Evolutionary conservation across 352 stramenopile genomes (phyloP).

Genomic region (Peronospora belbahrii): DNA sequence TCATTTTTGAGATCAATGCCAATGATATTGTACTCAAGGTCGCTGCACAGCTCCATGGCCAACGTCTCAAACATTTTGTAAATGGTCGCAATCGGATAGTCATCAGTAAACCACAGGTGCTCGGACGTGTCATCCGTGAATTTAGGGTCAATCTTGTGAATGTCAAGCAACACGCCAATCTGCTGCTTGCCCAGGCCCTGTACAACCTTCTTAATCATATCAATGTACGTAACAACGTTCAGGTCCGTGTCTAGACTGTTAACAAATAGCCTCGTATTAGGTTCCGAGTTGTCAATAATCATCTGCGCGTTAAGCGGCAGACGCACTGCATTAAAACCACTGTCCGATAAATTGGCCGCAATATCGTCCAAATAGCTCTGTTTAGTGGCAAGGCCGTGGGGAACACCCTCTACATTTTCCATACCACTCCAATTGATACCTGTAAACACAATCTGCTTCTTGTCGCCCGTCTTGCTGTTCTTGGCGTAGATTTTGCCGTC

Average conservation of each 20-base stretch:
- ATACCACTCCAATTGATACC: slow-evolving; percentile 86
- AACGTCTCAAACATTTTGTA: slow-evolving; percentile 70
- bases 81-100: slow-evolving; percentile 42
- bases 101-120: slow-evolving; percentile 62
- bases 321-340: slow-evolving; percentile 70
- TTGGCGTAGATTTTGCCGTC: slow-evolving; percentile 60
- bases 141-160: slow-evolving; percentile 78
- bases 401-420: slow-evolving; percentile 73
- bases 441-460: slow-evolving; percentile 68
- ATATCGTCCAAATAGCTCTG: slow-evolving; percentile 70
- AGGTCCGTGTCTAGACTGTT: slow-evolving; percentile 50
- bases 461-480: slow-evolving; percentile 35
- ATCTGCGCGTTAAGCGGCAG: slow-evolving; percentile 80
- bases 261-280: slow-evolving; percentile 61
- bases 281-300: slow-evolving; percentile 58
- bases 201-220: slow-evolving; percentile 83
- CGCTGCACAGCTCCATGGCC: slow-evolving; percentile 54
- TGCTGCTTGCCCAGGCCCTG: slow-evolving; percentile 72
- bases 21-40: slow-evolving; percentile 81
- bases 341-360: slow-evolving; percentile 47
- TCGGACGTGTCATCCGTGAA: slow-evolving; percentile 68
- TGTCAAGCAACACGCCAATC: slow-evolving; percentile 74
- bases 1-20: slow-evolving; percentile 83
- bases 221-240: slow-evolving; percentile 64
- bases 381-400: slow-evolving; percentile 58